A percentile compares a stretch with the other conserved stretches of the same genome.
phyloP scores from a whole-genome alignment of 2,329 filamentous ascomycete species.

The Xylariomycetidae sp. region DNA sequence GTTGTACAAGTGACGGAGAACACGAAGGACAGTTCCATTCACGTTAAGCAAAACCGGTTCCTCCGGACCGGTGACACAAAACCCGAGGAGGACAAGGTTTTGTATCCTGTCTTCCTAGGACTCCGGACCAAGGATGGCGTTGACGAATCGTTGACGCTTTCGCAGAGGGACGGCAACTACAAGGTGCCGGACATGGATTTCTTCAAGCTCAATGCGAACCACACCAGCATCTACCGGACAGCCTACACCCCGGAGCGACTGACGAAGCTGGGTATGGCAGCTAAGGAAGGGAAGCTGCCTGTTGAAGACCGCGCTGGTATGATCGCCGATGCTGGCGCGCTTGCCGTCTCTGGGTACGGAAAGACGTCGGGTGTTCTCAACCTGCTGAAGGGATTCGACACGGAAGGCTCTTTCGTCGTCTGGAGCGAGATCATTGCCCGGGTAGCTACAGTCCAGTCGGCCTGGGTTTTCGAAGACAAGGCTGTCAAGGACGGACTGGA shows the following conservation, averaged over 20 bases:
- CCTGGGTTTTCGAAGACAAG: slow-evolving; percentile 84
- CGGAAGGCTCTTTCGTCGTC: slow-evolving; percentile 83
- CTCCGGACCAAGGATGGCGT: slow-evolving; percentile 79
- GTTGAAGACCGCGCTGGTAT: slow-evolving; percentile 93
- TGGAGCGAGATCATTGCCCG: slow-evolving; percentile 88
- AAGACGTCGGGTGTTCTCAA: slow-evolving; percentile 86
- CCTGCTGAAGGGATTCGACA: slow-evolving; percentile 77
- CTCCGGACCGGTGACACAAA: slow-evolving; percentile 87
- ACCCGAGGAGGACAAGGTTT: slow-evolving; percentile 80
- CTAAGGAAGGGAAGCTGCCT: slow-evolving; percentile 70
- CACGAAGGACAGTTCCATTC: slow-evolving; percentile 63
- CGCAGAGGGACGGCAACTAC: slow-evolving; percentile 67
- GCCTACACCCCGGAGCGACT: slow-evolving; percentile 80
- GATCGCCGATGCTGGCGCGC: slow-evolving; percentile 85
- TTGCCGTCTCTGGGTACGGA: slow-evolving; percentile 86
- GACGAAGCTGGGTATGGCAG: slow-evolving; percentile 79
- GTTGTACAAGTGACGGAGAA: slow-evolving; percentile 83
- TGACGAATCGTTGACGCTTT: slow-evolving; percentile 67
- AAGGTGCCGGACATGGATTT: slow-evolving; percentile 76
- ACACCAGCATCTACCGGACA: slow-evolving; percentile 87
- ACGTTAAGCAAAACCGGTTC: slow-evolving; percentile 92
- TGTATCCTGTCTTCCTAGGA: slow-evolving; percentile 86
- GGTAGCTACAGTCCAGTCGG: slow-evolving; percentile 69
- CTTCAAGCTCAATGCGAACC: slow-evolving; percentile 95
- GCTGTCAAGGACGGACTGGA: slow-evolving; percentile 69